Evolutionary conservation across 169 alveolate genomes (phyloP), one percentile per base, ranked within the genome.

Genomic region (Toxoplasma gondii): DNA sequence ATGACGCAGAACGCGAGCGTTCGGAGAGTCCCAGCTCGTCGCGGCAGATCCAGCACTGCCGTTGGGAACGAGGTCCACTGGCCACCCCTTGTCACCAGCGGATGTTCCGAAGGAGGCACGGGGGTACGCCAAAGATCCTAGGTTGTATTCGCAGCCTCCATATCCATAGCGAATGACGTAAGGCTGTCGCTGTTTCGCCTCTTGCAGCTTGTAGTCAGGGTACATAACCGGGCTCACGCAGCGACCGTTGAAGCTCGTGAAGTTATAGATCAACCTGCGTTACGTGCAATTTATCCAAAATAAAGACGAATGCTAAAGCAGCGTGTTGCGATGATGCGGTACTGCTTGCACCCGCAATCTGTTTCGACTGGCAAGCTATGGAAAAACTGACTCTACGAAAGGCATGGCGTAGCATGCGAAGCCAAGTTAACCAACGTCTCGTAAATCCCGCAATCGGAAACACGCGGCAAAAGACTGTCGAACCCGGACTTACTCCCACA

Each of bases 141-240:
- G 92, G 91, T 97, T 97, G 91, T 96, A 93, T 91, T 97, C 98
- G 95, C 98, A 97, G 43, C 98, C 98, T 34, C 98, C 98, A 91
- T 97, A 97, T 29, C 98, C 98, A 36, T 96, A 91, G 34, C 95
- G 96, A 5, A 97, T 97, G 44, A 94, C 92, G 83, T 90, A 95
- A 0, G 98, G 98, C 41, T 94, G 94, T 45, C 74, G 91, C 88
- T 91, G 88, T 12, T 39, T 17, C 53, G 44, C 94, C 12, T 41
- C 45, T 12, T 22, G 97, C 96, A 81, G 81, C 94, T n/a, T 88
- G 88, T 67, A 81, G 53, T 5, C 41, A 1, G 98, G 98, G 92
- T 97, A 97, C n/a, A 96, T 91, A 0, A 97, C 98, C 64, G 94
- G 94, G 34, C 98, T 96, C 44, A 96, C 94, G 83, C 98, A 97